phyloP scores from a whole-genome alignment of 1,284 basidiomycete species.

The Bondarzewia mesenterica region DNA sequence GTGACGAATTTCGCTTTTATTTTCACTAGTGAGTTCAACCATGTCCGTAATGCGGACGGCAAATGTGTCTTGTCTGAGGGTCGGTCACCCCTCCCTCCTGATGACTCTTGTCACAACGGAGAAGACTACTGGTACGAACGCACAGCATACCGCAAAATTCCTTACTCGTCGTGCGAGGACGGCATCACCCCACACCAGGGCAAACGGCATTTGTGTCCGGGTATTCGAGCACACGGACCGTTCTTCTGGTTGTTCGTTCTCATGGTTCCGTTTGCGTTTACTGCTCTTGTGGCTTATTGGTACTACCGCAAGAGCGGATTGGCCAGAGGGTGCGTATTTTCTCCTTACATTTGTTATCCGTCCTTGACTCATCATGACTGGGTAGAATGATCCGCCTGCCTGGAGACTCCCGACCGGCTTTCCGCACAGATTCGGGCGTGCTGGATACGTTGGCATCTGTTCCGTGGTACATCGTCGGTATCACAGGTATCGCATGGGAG shows the following conservation, averaged over 20 bases:
- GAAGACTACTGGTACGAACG: conserved; percentile 86
- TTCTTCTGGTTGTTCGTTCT: conserved; percentile 82
- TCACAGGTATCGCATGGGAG: conserved; percentile 69
- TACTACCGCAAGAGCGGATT: conserved; percentile 67
- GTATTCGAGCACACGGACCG: conserved; percentile 57
- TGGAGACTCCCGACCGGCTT: conserved; percentile 36
- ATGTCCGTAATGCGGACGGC: conserved; percentile 58
- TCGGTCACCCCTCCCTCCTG: conserved; percentile 48
- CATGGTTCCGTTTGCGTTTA: conserved; percentile 66
- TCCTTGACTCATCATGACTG: conserved; percentile 6
- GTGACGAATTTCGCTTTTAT: neutral
- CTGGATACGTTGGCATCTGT: conserved; percentile 73
- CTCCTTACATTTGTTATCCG: conserved; percentile 10
- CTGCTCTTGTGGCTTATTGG: conserved; percentile 70
- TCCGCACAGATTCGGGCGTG: conserved; percentile 40
- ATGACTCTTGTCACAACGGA: conserved; percentile 54
- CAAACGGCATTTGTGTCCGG: conserved; percentile 67
- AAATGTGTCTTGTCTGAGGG: conserved; percentile 73
- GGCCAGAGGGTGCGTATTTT: conserved; percentile 62
- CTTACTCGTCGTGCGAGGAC: conserved; percentile 77
- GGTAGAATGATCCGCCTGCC: conserved; percentile 73
- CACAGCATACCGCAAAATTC: conserved; percentile 84
- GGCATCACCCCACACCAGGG: conserved; percentile 73
- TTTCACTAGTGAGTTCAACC: conserved; percentile 77
- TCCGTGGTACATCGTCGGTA: conserved; percentile 80